These are phyloP conservation scores for Podospora sp. DNA, from an alignment of 495 filamentous ascomycete genomes.

Conservation along the genomic window DNA sequence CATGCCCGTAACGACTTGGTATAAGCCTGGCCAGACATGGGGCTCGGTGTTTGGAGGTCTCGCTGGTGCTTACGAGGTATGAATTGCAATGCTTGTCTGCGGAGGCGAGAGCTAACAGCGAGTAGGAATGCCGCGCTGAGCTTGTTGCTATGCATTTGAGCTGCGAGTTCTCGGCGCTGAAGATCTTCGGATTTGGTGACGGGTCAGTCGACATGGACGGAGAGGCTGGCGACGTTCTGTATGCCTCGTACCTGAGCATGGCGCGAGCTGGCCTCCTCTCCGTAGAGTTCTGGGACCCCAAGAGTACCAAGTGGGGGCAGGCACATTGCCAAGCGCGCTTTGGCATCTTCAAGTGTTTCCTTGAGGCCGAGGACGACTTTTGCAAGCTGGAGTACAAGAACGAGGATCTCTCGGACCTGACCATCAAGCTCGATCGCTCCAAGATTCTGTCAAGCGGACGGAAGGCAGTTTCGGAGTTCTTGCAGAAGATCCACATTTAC, in stretches of 20 bases:
- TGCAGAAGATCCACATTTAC: conserved; percentile 90
- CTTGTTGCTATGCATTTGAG: conserved; percentile 91
- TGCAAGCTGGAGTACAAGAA: conserved; percentile 74
- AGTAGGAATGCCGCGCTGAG: conserved; percentile 62
- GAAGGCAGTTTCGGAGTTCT: conserved; percentile 82
- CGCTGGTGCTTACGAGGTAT: conserved; percentile 82
- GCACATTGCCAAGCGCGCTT: conserved; percentile 94
- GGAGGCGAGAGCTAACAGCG: conserved; percentile 4
- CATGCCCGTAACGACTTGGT: conserved; percentile 80
- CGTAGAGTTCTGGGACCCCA: conserved; percentile 87
- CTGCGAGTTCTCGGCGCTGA: conserved; percentile 84
- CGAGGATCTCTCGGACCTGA: conserved; percentile 77
- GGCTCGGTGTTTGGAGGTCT: conserved; percentile 85
- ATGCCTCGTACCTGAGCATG: conserved; percentile 86
- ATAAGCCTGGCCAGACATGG: conserved; percentile 94
- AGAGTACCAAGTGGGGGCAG: conserved; percentile 89
- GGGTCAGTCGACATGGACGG: conserved; percentile 68
- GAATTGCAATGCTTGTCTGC: background rate
- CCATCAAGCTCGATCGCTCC: conserved; percentile 74
- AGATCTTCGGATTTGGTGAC: conserved; percentile 90
- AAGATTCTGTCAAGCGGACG: conserved; percentile 71
- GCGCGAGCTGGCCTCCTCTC: conserved; percentile 83
- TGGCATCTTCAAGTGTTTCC: conserved; percentile 82
- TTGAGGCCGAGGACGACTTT: conserved; percentile 80
- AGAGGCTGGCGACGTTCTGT: conserved; percentile 83